Base-by-base conservation (phyloP, 176 grass and related monocot species). In the Cocos nucifera region DNA sequence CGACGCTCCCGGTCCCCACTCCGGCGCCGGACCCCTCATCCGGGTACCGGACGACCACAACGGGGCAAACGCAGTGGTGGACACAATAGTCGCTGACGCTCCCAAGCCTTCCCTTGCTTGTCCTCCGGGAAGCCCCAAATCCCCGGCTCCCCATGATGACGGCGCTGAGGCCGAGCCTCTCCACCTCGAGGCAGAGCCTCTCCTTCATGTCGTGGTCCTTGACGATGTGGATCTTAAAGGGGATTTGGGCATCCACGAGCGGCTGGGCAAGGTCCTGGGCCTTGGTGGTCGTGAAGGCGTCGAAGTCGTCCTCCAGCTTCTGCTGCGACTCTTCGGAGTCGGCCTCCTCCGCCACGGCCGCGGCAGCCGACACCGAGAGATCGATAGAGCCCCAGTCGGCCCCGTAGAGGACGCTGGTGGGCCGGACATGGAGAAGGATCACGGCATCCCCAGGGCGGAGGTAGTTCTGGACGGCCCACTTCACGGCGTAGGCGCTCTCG, bases 141-240 rank as follows among this genome's bases (percentile, higher is more conserved):
- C 89, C 89, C 4, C 89, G 69, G 69, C 89, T 95, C n/a, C 89
- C 89, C 89, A 95, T 95, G 69, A 95, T 95, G 66, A 95, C 78
- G 18, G 89, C 82, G 35, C 80, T 83, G n/a, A 88, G 51, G 39
- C 85, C 85, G 57, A 95, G 79, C 2, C 85, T 75, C 69, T 95
- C 89, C 5, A 87, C 78, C 82, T 95, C 89, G 19, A 95, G 82
- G 58, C 89, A 95, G 59, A 95, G 80, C 3, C 89, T 76, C 82
- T 95, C 89, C 89, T 86, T 95, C 89, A 95, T 95, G 82, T 95
- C 89, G 69, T 95, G 89, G 67, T 95, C 89, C 76, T 95, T 95
- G 17, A 89, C 89, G 50, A 95, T 79, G 65, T 95, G 85, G 78
- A 95, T 82, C 85, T 89, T 95, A 62, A 83, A 95, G 15, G 85